Base-by-base conservation (phyloP, 1,284 basidiomycete species). In the Agaricales sp. region DNA sequence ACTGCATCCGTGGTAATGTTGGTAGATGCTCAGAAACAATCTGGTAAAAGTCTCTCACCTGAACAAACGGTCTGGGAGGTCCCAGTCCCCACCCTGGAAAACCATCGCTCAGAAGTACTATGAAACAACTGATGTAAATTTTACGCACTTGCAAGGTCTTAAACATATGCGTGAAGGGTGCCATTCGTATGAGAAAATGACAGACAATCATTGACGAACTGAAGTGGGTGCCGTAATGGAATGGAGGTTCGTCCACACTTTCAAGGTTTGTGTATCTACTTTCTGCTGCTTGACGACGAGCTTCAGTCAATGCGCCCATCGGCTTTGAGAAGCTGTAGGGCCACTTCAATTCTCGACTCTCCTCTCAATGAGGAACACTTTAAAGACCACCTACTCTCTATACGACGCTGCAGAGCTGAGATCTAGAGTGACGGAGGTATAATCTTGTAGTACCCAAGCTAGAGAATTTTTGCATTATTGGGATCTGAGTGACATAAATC, bases 201-300 rank as follows among this genome's bases (percentile, higher is more conserved):
- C 92, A 95, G 25, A 95, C 91, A 52, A 93, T 96, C 85, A 96
- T 95, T 0, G 92, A 95, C 3, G 92, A 95, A 57, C 89, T 92
- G 62, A 94, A 98, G 62, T 97, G 94, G 1, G 94, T 97, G 45
- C 91, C 91, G 55, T 92, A 93, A 60, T 96, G 90, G 69, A 94
- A 94, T 0, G 92, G 91, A 45, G 78, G 74, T 67, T 94, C 92
- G 2, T 69, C 87, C 1, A 94, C 86, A 49, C 91, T 84, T 59
- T 87, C 71, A 13, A 92, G 71, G 54, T 84, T 90, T 39, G 70
- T 67, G 58, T 94, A 96, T 22, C 92, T 78, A 46, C 81, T 72
- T 35, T 71, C 69, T 0, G 91, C 92, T 2, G 83, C 83, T 53
- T 86, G 82, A 38, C 77, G 67, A 6, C 93, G 77, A 20, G 76